phyloP scores from a whole-genome alignment of 331 rosid genomes.

The Quercus phellos region DNA sequence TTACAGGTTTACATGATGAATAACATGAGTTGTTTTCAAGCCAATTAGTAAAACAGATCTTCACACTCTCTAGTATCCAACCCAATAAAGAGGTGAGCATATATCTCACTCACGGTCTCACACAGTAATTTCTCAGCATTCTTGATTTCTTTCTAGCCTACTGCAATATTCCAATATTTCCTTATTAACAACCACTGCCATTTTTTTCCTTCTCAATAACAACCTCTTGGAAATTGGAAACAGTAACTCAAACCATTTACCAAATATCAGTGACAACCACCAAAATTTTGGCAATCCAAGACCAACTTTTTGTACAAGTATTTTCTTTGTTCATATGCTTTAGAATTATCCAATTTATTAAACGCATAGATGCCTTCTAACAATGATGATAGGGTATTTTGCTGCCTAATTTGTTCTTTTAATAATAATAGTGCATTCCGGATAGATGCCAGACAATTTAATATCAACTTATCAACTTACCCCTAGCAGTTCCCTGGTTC shows the following conservation, averaged over 20 bases:
- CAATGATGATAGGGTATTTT: neutral
- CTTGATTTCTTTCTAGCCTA: neutral
- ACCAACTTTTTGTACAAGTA: neutral
- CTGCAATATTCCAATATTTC: neutral
- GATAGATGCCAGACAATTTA: constrained; percentile 6
- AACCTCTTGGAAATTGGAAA: neutral
- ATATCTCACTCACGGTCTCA: neutral
- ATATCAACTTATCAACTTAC: constrained; percentile 56
- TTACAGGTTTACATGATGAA: neutral
- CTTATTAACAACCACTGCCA: neutral
- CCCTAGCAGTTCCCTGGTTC: constrained; percentile 93
- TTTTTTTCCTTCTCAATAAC: neutral
- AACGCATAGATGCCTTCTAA: neutral
- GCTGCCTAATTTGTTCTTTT: neutral
- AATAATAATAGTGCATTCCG: constrained; percentile 14
- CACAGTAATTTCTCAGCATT: neutral
- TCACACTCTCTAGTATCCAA: neutral
- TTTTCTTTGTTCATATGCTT: neutral
- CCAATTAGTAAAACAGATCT: neutral
- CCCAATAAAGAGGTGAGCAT: neutral
- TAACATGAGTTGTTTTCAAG: neutral
- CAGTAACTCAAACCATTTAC: neutral
- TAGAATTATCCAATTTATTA: neutral
- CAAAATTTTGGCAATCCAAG: neutral
- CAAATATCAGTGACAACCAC: neutral